Conservation (phyloP, 805 yeast genomes). For the Candida multigemmis region DNA sequence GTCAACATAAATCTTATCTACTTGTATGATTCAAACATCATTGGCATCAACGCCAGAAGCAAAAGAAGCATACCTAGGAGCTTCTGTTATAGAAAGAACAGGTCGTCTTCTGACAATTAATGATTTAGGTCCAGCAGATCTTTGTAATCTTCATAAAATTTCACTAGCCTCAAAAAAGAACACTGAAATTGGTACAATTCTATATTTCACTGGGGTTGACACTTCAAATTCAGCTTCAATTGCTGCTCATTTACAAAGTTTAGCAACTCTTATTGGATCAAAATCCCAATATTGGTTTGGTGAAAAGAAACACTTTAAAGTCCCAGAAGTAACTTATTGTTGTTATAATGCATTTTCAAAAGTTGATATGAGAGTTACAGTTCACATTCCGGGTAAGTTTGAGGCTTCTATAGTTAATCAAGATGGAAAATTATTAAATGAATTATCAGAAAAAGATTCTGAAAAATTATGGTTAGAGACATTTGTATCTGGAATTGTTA, state of each 20-base stretch:
- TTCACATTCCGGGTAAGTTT: constrained; percentile 69
- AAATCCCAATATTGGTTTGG: constrained; percentile 76
- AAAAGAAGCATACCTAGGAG: constrained; percentile 47
- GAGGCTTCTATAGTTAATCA: constrained; percentile 42
- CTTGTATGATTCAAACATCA: constrained; percentile 18
- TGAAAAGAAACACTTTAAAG: constrained; percentile 58
- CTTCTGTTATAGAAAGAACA: constrained; percentile 57
- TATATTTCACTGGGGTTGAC: constrained; percentile 70
- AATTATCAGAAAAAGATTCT: constrained; percentile 53
- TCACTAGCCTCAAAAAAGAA: constrained; percentile 30
- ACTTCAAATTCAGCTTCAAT: constrained; percentile 69
- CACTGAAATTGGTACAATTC: constrained; percentile 56
- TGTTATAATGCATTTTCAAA: constrained; percentile 53
- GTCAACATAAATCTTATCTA: not conserved
- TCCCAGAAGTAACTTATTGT: constrained; percentile 63
- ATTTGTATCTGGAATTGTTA: constrained; percentile 59
- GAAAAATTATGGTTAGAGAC: constrained; percentile 44
- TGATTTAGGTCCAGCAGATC: constrained; percentile 70
- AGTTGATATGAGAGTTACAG: constrained; percentile 63
- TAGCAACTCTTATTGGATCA: constrained; percentile 52
- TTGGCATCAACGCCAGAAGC: constrained; percentile 31
- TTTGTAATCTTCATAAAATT: constrained; percentile 41
- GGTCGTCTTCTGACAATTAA: constrained; percentile 46
- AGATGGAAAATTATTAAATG: constrained; percentile 46
- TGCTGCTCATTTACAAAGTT: constrained; percentile 62